Conservation (phyloP, 2,329 filamentous ascomycete genomes). For the Microdochium paspali region DNA sequence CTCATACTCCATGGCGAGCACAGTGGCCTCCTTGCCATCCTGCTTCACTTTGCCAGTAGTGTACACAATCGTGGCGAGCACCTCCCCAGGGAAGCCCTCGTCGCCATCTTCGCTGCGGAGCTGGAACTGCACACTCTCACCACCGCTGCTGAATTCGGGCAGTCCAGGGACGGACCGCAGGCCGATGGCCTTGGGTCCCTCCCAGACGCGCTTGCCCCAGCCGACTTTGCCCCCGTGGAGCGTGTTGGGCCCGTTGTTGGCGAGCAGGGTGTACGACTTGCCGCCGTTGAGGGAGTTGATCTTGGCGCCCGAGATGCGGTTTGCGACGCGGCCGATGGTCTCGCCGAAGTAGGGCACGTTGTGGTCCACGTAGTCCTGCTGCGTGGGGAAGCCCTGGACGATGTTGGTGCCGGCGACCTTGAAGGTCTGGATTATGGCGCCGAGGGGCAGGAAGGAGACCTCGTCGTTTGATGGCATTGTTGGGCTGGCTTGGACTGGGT, state of each 20-base stretch:
- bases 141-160: conserved; percentile 41
- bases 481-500: no score
- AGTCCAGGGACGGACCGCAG: conserved; percentile 38
- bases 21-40: conserved; percentile 53
- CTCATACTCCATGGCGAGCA: conserved; percentile 84
- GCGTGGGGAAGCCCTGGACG: conserved; percentile 73
- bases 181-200: conserved; percentile 58
- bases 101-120: conserved; percentile 70
- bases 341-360: conserved; percentile 82
- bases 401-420: conserved; percentile 73
- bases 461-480: conserved; percentile 24
- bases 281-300: conserved; percentile 63
- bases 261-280: conserved; percentile 54
- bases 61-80: conserved; percentile 72
- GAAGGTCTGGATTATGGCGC: conserved; percentile 76
- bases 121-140: conserved; percentile 57
- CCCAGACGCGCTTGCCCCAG: conserved; percentile 74
- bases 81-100: conserved; percentile 80
- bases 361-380: conserved; percentile 64
- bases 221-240: conserved; percentile 64
- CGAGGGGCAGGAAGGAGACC: conserved; percentile 60
- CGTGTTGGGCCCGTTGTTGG: conserved; percentile 71
- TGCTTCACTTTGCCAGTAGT: conserved; percentile 59
- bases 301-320: conserved; percentile 66
- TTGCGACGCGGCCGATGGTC: conserved; percentile 80